Conservation (phyloP, 805 yeast genomes). For the Cyberlindnera petersonii region DNA sequence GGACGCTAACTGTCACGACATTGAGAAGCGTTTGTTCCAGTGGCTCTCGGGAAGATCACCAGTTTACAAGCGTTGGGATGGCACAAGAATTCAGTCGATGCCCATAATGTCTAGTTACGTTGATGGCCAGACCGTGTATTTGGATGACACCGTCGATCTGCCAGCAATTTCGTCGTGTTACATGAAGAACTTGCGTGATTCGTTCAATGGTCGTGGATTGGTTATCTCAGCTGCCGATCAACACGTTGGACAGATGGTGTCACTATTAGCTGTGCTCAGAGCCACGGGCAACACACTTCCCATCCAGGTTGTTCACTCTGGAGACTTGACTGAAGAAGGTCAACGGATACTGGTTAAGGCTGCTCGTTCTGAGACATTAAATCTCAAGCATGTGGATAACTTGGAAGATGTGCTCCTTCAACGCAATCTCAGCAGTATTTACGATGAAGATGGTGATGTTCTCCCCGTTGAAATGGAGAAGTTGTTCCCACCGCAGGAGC, state of each 20-base stretch:
- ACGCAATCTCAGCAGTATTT: slow-evolving; percentile 10
- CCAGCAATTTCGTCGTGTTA: slow-evolving; percentile 30
- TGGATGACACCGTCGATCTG: slow-evolving; percentile 14
- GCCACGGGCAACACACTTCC: slow-evolving; percentile 35
- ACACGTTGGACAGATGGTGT: slow-evolving; percentile 28
- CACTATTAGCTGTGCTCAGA: slow-evolving; percentile 39
- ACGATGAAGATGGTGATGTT: neutral
- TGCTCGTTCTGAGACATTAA: slow-evolving; percentile 26
- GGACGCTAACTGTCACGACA: slow-evolving; percentile 27
- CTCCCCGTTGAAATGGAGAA: slow-evolving; percentile 6
- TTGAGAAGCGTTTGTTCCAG: slow-evolving; percentile 36
- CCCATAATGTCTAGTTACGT: slow-evolving; percentile 20
- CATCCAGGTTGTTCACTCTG: slow-evolving; percentile 38
- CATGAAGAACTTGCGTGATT: slow-evolving; percentile 23
- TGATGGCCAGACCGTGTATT: slow-evolving; percentile 3
- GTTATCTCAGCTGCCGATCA: slow-evolving; percentile 30
- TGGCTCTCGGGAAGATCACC: slow-evolving; percentile 38
- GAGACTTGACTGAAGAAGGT: slow-evolving; percentile 30
- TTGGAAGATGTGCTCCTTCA: slow-evolving; percentile 3
- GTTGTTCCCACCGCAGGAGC: slow-evolving; percentile 31
- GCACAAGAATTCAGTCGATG: slow-evolving; percentile 18
- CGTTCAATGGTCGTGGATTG: slow-evolving; percentile 34
- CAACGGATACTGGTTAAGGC: slow-evolving; percentile 32
- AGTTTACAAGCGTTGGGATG: slow-evolving; percentile 37
- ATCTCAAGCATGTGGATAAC: slow-evolving; percentile 15